Evolutionary conservation across 208 protist genomes (phyloP), one percentile per base, ranked within the genome.

Genomic region (Trypanosoma platydactyli): DNA sequence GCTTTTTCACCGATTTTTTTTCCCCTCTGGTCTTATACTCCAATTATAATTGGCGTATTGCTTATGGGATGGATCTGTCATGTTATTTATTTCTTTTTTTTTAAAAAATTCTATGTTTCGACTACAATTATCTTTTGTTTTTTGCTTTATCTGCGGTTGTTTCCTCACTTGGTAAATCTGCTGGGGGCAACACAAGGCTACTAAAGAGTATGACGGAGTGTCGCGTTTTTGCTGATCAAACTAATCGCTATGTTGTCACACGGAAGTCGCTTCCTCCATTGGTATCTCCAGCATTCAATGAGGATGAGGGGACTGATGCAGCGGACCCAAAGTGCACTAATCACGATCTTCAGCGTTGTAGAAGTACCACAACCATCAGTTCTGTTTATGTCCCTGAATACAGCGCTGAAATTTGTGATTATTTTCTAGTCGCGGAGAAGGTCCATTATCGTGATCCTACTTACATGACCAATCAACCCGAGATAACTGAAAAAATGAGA

Each of bases 401-500:
- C 53, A 79, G 79, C 35, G 64, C 81, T 3, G 83, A 94, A 54
- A 94, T 94, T 33, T 45, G 73, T 40, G 68, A 84, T 29, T 86
- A 92, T 56, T 89, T 95, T 64, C 59, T 90, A 46, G 75, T 86
- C n/a, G 68, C 76, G 0, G 84, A 94, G 57, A 65, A 66, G 13
- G 68, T 59, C 24, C 61, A 84, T 48, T 87, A 84, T 54, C 41
- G 55, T 11, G 73, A 85, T 45, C 61, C 77, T 3, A 38, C 53
- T 38, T 89, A 91, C 62, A 85, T 90, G 70, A 50, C 74, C 16
- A 80, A 84, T 38, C 94, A 97, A 70, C 73, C 77, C 0, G 93
- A 99, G 49, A 84, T 99, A 30, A 99, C 83, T 33, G 83, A 92
- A 42, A 83, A 85, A 50, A 99, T 99, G 97, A 79, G 98, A 25